Evolutionary conservation across 1,284 basidiomycete genomes (phyloP), one percentile per base, ranked within the genome.

Genomic region (Inonotus hispidus): DNA sequence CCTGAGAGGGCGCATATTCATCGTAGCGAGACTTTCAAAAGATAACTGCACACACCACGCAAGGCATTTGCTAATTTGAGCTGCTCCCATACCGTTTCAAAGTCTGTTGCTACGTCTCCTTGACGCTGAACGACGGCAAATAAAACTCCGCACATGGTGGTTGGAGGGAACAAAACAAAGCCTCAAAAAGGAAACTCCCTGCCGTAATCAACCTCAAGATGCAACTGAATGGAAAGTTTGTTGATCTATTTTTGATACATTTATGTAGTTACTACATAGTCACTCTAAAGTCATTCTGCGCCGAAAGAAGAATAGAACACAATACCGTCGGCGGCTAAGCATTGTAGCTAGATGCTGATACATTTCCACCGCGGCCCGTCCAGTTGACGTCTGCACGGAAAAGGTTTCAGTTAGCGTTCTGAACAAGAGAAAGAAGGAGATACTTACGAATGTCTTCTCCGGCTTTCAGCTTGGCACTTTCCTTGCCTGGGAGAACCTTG

Each of bases 301-400:
- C 39, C 16, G 23, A 25, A 46, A 35, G 35, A 11, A 55, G 37
- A 21, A 27, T 21, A 11, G 5, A 11, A n/a, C 13, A 41, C n/a
- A 39, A 3, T 10, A 55, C 41, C 16, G 0, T 7, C 16, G 16
- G 39, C 19, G 16, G 35, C 85, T 86, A 98, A 70, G 93, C 93
- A 73, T 83, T 84, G 84, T 99, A 99, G 63, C 90, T 89, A 64
- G 87, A 90, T 47, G 95, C 92, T 60, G 95, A 94, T 66, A 98
- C 92, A 68, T 88, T 92, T 65, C 95, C 95, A 64, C 95, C 95
- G 69, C 93, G 91, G 62, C 93, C 93, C 66, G 93, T 95, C 92
- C 92, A 93, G 81, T 93, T 91, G 76, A 92, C 82, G 75, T 92
- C 89, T 91, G 32, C 8, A 32, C 4, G 32, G 54, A 43, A 16